Evolutionary conservation across 768 basidiomycete genomes (phyloP).

Genomic region (Austroboletus eburneus): DNA sequence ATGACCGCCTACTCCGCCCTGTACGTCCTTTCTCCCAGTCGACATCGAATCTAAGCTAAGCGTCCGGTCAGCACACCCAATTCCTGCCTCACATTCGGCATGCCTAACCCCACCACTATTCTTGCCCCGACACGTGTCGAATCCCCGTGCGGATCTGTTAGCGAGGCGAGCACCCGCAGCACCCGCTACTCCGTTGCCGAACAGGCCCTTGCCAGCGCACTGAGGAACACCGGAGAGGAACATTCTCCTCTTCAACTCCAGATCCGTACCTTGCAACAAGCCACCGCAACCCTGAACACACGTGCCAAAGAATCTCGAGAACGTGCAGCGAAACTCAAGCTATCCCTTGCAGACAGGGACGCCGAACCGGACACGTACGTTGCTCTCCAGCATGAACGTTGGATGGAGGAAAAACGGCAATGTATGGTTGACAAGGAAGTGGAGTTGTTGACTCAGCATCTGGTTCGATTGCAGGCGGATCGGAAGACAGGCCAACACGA

Average conservation of each 20-base stretch:
- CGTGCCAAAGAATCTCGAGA: slow-evolving; percentile 45
- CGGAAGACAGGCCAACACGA: slow-evolving; percentile 11
- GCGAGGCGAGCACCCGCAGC: slow-evolving; percentile 27
- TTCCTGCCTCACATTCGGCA: slow-evolving; percentile 13
- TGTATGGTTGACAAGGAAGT: slow-evolving; percentile 35
- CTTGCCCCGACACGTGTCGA: slow-evolving; percentile 5
- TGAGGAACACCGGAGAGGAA: slow-evolving; percentile 33
- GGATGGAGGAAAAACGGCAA: slow-evolving; percentile 48
- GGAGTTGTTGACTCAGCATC: slow-evolving; percentile 33
- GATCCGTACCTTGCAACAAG: slow-evolving; percentile 42
- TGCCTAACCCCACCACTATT: slow-evolving; percentile 11
- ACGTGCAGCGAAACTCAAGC: slow-evolving; percentile 37
- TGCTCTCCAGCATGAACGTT: slow-evolving; percentile 43
- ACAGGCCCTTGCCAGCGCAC: slow-evolving; percentile 35
- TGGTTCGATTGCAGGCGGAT: slow-evolving; percentile 31
- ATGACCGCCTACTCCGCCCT: slow-evolving; percentile 2
- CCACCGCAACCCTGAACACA: slow-evolving; percentile 38
- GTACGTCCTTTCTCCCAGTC: slow-evolving; percentile 20
- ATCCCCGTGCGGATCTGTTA: slow-evolving; percentile 26
- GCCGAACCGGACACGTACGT: slow-evolving; percentile 36
- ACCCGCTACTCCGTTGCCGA: slow-evolving; percentile 46
- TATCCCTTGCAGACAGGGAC: slow-evolving; percentile 35
- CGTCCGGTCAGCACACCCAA: slow-evolving; percentile 21
- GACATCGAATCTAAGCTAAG: slow-evolving; percentile 12
- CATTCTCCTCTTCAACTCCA: slow-evolving; percentile 42